Base-by-base conservation (phyloP, 768 basidiomycete species). In the Paxillus ammoniavirescens region DNA sequence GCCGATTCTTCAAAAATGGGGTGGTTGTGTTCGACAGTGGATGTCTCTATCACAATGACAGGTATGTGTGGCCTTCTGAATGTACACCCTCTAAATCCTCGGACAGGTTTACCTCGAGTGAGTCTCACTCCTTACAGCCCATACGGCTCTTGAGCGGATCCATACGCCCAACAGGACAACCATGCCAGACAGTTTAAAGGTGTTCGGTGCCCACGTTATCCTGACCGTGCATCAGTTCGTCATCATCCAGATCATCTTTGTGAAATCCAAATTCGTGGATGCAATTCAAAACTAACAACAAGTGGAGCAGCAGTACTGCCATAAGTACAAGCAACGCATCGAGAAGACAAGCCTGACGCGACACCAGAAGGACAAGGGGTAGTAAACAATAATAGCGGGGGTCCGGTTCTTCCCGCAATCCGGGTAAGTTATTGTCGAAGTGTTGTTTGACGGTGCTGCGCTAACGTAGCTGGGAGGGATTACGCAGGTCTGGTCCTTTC, bases 311-410 rank as follows among this genome's bases (percentile, higher is more conserved):
- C 84, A 88, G 62, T 84, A 90, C 64, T 82, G 91, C 35, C 73
- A 79, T 55, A 86, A 82, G 69, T 87, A 89, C 72, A 91, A 86
- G 72, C 83, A 90, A 67, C 76, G 90, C 23, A 82, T 93, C 73
- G 89, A 89, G 65, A 78, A 91, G 93, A 94, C 52, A 97, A 97
- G 74, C 94, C 93, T 43, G 86, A 94, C 70, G 95, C 95, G 4
- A 84, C 93, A 0, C 86, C 86, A 2, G 92, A 96, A 51, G 95
- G 97, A 56, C 75, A 78, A 48, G 86, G 89, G 14, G 93, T 90
- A n/a, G 86, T 94, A 33, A 86, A 94, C 61, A 87, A 92, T 61
- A 87, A 90, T 42, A 80, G 79, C 47, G 87, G 86, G 23, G 23
- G 23, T 26, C 23, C 2, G 5, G 5, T 26, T 26, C 23, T 26